Conservation (phyloP, 2,329 filamentous ascomycete genomes). For the Lachnellula suecica region DNA sequence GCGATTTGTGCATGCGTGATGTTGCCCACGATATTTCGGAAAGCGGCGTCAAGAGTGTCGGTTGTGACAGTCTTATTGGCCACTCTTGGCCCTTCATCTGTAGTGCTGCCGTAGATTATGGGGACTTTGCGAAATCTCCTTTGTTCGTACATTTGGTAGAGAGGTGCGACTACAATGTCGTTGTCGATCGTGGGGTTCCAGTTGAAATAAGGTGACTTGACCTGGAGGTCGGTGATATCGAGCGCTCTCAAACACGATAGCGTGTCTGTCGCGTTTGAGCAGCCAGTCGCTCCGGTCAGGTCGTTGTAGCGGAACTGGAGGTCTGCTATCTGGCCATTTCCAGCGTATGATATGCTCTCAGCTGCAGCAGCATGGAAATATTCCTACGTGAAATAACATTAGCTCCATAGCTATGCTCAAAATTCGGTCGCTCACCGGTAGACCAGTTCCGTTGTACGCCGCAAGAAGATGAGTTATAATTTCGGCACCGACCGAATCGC, state of each 20-base stretch:
- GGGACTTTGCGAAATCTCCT: constrained; percentile 52
- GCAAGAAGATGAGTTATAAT: constrained; percentile 61
- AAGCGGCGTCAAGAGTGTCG: constrained; percentile 4
- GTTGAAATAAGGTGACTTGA: constrained; percentile 10
- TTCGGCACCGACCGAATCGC: constrained; percentile 64
- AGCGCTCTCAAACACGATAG: constrained; percentile 46
- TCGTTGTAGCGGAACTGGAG: constrained; percentile 43
- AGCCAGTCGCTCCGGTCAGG: constrained; percentile 42
- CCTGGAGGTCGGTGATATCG: constrained; percentile 41
- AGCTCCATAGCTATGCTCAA: too few relatives aligned
- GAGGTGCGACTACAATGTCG: constrained; percentile 10
- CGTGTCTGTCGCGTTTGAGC: constrained; percentile 33
- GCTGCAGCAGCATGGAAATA: constrained; percentile 49
- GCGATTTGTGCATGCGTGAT: constrained; percentile 10
- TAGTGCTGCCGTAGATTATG: constrained; percentile 40
- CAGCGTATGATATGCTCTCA: constrained; percentile 49
- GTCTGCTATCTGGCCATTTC: constrained; percentile 28
- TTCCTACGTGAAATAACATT: constrained; percentile 33
- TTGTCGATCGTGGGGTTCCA: constrained; percentile 15
- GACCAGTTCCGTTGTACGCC: constrained; percentile 42
- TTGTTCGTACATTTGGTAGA: constrained; percentile 39
- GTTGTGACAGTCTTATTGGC: constrained; percentile 13
- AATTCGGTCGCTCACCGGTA: constrained; percentile 7
- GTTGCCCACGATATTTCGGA: constrained; percentile 3
- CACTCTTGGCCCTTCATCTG: constrained; percentile 14